Percentiles rank a stretch among this genome's conserved stretches.
Conservation (phyloP, 169 alveolate genomes). For the Besnoitia besnoiti region DNA sequence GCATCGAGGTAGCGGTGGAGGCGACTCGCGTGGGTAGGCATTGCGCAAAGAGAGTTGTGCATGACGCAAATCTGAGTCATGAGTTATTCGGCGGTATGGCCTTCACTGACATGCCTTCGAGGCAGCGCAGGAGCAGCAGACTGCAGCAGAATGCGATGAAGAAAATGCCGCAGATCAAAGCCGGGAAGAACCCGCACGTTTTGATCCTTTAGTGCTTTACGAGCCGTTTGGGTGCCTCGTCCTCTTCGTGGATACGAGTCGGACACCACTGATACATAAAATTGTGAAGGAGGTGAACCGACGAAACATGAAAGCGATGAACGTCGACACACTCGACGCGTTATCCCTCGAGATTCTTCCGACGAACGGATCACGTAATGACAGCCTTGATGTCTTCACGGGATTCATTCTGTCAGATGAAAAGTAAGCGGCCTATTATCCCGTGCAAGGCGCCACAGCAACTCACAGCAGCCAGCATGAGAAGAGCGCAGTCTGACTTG, state of each 20-base stretch:
- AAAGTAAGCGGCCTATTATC: too few relatives aligned
- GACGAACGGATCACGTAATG: not conserved
- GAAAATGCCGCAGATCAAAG: not conserved
- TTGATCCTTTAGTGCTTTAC: not conserved
- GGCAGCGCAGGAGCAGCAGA: conserved; percentile 14
- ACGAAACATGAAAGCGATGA: not conserved
- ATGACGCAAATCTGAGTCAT: not conserved
- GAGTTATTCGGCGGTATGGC: not conserved
- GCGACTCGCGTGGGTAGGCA: too few relatives aligned
- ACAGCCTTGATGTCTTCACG: conserved; percentile 12
- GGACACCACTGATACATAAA: not conserved
- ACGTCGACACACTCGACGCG: conserved; percentile 19
- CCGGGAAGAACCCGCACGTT: not conserved
- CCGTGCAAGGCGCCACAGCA: too few relatives aligned
- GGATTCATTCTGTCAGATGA: conserved; percentile 31
- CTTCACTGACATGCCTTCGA: not conserved
- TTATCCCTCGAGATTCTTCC: conserved; percentile 11
- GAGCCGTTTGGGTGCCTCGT: conserved; percentile 37
- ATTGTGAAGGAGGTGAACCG: not conserved
- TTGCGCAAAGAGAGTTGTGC: too few relatives aligned
- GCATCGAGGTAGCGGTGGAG: too few relatives aligned
- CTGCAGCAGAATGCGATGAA: not conserved
- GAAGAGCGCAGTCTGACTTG: too few relatives aligned
- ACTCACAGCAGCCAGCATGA: too few relatives aligned
- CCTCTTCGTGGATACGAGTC: not conserved